Base-by-base conservation (phyloP, 148 eudicot species). In the Heliosperma pusillum region DNA sequence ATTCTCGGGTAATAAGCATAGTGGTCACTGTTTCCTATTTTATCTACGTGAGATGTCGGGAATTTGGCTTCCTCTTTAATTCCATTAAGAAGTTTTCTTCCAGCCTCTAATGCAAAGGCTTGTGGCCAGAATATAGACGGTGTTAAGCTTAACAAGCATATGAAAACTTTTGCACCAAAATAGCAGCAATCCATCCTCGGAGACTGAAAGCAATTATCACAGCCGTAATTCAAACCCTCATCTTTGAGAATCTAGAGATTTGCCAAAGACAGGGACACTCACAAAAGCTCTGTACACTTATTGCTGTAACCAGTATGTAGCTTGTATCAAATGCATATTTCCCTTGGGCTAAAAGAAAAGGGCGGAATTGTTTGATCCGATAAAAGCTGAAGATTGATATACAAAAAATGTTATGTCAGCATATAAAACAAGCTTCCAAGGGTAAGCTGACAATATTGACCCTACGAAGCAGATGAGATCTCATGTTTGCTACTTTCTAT, bases 51-150 rank as follows among this genome's bases (percentile, higher is more conserved):
- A 62, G 62, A 20, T 24, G 47, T n/a, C 12, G 84, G 79, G 30
- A 57, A 50, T 64, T 70, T 36, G 62, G 84, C 65, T 74, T 79
- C 85, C 76, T 64, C 81, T 73, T 76, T 76, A 30, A 76, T 69
- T n/a, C 77, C 73, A 26, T 73, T 42, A 26, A 89, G 81, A 80
- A 84, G 78, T 79, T 87, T 91, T 83, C 93, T 90, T 72, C 84
- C 89, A 36, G 60, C 62, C 53, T 77, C 77, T 61, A 59, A 9
- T 12, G 80, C 83, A 76, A 50, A 27, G 11, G 73, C 74, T 40
- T 13, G 70, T 9, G 52, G 45, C 80, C 65, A 67, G 80, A 83
- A 88, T 78, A 87, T 78, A 72, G 82, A 78, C 52, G 87, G 70
- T 6, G 78, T 73, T 33, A 91, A 72, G 77, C 80, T 73, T 78